Percentiles rank a stretch among this genome's conserved stretches.
These are phyloP conservation scores for Debaryomyces singareniensis DNA, from an alignment of 1,139 yeast genomes.

Conservation along the genomic window DNA sequence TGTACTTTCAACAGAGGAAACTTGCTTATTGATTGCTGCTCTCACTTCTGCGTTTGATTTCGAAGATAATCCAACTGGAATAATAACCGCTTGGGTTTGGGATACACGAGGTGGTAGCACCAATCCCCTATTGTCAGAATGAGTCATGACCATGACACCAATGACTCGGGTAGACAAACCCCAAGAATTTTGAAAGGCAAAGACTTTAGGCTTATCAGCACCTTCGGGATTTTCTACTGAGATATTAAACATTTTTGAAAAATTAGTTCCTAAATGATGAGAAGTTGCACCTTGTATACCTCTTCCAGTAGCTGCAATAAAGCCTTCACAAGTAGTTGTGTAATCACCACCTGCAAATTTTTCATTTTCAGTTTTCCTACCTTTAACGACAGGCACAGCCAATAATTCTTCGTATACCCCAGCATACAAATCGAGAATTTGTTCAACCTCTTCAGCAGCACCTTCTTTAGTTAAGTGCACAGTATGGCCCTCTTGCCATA, in stretches of 20 bases:
- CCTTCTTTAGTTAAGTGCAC: conserved; percentile 81
- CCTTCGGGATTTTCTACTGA: conserved; percentile 93
- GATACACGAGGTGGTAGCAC: conserved; percentile 98
- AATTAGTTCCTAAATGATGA: conserved; percentile 96
- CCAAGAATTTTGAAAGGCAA: conserved; percentile 98
- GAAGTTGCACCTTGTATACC: conserved; percentile 99
- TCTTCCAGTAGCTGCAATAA: conserved; percentile 96
- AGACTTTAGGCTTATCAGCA: conserved; percentile 75
- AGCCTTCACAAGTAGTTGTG: conserved; percentile 96
- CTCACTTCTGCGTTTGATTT: conserved; percentile 77
- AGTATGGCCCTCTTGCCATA: conserved; percentile 99
- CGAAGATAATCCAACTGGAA: conserved; percentile 92
- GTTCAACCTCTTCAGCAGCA: conserved; percentile 78
- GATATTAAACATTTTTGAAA: conserved; percentile 96
- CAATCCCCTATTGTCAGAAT: conserved; percentile 96
- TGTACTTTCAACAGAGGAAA: conserved; percentile 56
- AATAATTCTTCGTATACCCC: conserved; percentile 82
- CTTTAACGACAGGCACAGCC: conserved; percentile 96
- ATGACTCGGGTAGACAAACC: conserved; percentile 97
- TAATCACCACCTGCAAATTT: conserved; percentile 97
- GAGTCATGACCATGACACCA: conserved; percentile 99
- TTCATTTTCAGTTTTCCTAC: conserved; percentile 94
- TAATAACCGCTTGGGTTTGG: conserved; percentile 81
- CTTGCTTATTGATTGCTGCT: conserved; percentile 61
- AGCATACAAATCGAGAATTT: conserved; percentile 81